phyloP scores from a whole-genome alignment of 306 rosid genomes.

The Cucumis melo region DNA sequence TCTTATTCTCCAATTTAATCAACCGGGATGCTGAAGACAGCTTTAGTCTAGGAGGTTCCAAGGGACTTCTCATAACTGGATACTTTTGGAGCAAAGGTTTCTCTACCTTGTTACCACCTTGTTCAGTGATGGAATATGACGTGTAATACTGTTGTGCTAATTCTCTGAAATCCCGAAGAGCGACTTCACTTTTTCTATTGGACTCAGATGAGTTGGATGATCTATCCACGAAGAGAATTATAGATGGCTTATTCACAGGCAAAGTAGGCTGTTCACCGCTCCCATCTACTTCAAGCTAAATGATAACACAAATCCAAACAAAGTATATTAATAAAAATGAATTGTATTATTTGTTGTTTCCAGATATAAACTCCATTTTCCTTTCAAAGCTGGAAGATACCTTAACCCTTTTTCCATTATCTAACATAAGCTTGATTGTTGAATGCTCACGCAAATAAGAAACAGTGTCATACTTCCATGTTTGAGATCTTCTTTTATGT shows the following conservation, averaged over 20 bases:
- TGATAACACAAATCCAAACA: background rate
- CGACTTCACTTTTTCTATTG: conserved; percentile 45
- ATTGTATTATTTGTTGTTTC: background rate
- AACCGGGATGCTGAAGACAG: conserved; percentile 33
- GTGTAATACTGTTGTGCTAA: conserved; percentile 42
- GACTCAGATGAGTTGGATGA: conserved; percentile 46
- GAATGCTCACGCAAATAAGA: background rate
- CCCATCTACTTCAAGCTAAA: conserved; percentile 65
- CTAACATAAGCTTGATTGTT: background rate
- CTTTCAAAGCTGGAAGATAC: background rate
- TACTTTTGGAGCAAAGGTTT: conserved; percentile 23
- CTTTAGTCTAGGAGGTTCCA: conserved; percentile 52
- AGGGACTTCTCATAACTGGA: conserved; percentile 24
- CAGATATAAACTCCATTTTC: background rate
- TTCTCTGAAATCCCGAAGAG: conserved; percentile 51
- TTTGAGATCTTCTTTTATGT: background rate
- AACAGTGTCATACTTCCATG: background rate
- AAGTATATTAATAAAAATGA: background rate
- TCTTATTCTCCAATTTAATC: conserved; percentile 44
- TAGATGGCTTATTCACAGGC: conserved; percentile 65
- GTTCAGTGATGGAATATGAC: conserved; percentile 24
- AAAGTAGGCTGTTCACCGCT: conserved; percentile 34
- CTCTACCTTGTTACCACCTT: conserved; percentile 18
- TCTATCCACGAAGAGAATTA: conserved; percentile 79
- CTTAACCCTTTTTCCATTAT: background rate